Base-by-base conservation (phyloP, 441 rosid species). In the Pelargonium cotyledonis region DNA sequence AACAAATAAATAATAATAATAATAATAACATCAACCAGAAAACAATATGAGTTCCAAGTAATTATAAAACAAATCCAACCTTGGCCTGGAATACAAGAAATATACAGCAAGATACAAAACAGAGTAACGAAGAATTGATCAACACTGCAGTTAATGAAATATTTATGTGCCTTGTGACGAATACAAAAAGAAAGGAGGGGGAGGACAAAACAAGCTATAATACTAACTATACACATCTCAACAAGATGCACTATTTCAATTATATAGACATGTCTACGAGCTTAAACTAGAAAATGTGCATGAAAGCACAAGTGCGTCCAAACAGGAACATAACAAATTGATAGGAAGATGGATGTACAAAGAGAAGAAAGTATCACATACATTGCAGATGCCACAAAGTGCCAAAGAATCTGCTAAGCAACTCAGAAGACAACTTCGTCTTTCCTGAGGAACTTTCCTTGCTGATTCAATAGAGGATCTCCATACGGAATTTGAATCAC, bases 381-480 rank as follows among this genome's bases (percentile, higher is more conserved):
- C 98, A 78, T 80, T 85, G 80, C 98, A 92, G 81, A 88, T 82
- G 78, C 92, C 81, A 81, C 96, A 92, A 72, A 92, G 85, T 73
- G 90, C 86, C 80, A 86, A 82, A 72, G 98, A 92, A 75, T 85
- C 85, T 79, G 82, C 87, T 70, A 85, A 80, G 70, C 82, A 79
- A 65, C 81, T 80, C 66, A 84, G 70, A 72, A 88, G 91, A 79
- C 43, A 65, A 2, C 63, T 53, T 68, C 71, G 80, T 69, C 60
- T 81, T 72, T 86, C 91, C 69, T 10, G 80, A 57, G 85, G 71
- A 77, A 89, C 86, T 72, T 80, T 80, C 81, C 85, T 88, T 31
- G 86, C 90, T 77, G 70, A 76, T 80, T 83, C 89, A 64, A 84
- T 68, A 6, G 95, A 84, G 29, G 86, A 82, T 70, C 66, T 86